Base-by-base conservation (phyloP, 176 grass and related monocot genomes). In the Oryza punctata region DNA sequence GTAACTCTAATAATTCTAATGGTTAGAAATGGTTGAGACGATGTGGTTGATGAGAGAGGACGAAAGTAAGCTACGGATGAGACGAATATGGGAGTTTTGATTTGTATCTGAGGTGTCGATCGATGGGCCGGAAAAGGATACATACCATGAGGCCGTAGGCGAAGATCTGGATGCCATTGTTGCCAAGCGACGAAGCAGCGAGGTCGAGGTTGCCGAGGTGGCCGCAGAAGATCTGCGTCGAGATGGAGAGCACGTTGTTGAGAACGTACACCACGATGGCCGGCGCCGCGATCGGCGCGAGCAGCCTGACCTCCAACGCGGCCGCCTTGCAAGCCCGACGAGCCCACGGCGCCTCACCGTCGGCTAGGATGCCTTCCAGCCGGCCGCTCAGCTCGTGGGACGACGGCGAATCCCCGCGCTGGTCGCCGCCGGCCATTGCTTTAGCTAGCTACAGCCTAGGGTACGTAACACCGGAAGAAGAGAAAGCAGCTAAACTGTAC, bases 61-160 rank as follows among this genome's bases (percentile, higher is more conserved):
- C 1, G 40, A 41, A 2, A 35, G 33, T 35, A 35, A 35, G 33
- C 33, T 35, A 35, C 33, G 33, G n/a, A n/a, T n/a, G n/a, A n/a
- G n/a, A n/a, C n/a, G n/a, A n/a, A n/a, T n/a, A n/a, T n/a, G n/a
- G n/a, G n/a, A n/a, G n/a, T n/a, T n/a, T n/a, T n/a, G n/a, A n/a
- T n/a, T n/a, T n/a, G n/a, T n/a, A n/a, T n/a, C n/a, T n/a, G n/a
- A n/a, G n/a, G 33, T 35, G 33, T 35, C 33, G 33, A 35, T 35
- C 33, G 5, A 35, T 35, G 33, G 33, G 33, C 33, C 33, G 33
- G 33, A 4, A 35, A 35, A 35, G 33, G 33, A 35, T 35, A 35
- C 33, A 35, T 90, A 94, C 91, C 91, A 91, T 88, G 82, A 94
- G 85, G 40, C 88, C 91, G 72, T 94, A 94, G 63, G 91, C 85